Evolutionary conservation across 371 early-diverging fungal species (phyloP).

Genomic region (Fennellomyces sp.): DNA sequence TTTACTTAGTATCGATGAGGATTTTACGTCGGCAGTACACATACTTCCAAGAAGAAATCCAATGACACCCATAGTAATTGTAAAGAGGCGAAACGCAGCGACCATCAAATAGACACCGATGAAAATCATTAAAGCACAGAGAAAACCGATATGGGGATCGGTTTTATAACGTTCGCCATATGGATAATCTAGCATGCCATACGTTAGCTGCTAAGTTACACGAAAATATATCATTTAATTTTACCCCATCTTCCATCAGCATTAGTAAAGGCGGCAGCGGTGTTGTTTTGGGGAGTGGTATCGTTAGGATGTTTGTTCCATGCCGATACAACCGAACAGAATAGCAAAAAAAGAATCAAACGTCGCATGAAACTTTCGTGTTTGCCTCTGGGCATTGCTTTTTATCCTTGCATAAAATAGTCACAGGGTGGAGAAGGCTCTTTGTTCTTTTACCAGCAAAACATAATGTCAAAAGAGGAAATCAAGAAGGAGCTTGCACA

Average conservation of each 20-base stretch:
- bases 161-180: slow-evolving; percentile 9
- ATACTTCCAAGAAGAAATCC: slow-evolving; percentile 37
- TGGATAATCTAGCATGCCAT: slow-evolving; percentile 9
- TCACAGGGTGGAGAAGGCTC: no score
- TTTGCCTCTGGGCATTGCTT: not conserved
- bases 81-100: slow-evolving; percentile 29
- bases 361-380: no score
- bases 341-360: no score
- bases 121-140: slow-evolving; percentile 9
- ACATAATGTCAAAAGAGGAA: slow-evolving; percentile 28
- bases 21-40: not conserved
- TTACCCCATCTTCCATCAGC: no score
- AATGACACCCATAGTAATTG: slow-evolving; percentile 19
- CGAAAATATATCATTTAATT: no score
- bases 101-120: slow-evolving; percentile 21
- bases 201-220: no score
- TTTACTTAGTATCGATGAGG: not conserved
- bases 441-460: not conserved
- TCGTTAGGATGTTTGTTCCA: no score
- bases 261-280: no score
- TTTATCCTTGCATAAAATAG: no score
- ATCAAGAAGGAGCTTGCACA: slow-evolving; percentile 30
- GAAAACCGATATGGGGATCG: slow-evolving; percentile 10
- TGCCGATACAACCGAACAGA: no score
- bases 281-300: no score